These are phyloP conservation scores for Colletotrichum sp. DNA, from an alignment of 2,329 filamentous ascomycete genomes.

Conservation along the genomic window DNA sequence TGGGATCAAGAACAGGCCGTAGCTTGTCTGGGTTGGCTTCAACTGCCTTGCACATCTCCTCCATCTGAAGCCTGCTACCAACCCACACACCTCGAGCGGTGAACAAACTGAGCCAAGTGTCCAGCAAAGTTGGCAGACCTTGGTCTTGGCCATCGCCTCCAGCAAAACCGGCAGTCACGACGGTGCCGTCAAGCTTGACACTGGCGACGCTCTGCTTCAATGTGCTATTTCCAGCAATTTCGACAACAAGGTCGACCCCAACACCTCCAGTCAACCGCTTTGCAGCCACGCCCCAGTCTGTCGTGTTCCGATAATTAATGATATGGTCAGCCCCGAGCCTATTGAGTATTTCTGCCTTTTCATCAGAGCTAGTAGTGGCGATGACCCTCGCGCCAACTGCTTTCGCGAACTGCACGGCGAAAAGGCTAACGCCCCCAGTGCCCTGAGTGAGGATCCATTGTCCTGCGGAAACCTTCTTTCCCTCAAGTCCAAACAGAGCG, in stretches of 20 bases:
- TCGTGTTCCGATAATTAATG: constrained; percentile 46
- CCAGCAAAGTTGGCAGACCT: constrained; percentile 26
- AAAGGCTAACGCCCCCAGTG: constrained; percentile 46
- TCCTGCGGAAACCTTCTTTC: constrained; percentile 35
- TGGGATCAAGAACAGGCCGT: constrained; percentile 49
- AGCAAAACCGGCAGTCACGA: constrained; percentile 40
- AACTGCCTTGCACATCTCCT: constrained; percentile 52
- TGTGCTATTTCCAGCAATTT: constrained; percentile 44
- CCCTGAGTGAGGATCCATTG: constrained; percentile 45
- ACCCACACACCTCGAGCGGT: constrained; percentile 52
- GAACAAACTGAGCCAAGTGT: constrained; percentile 38
- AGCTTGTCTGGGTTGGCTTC: constrained; percentile 45
- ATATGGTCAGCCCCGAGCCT: constrained; percentile 45
- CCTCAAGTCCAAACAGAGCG: constrained; percentile 56
- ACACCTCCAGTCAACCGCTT: constrained; percentile 36
- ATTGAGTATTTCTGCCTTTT: constrained; percentile 45
- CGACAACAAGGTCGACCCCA: constrained; percentile 48
- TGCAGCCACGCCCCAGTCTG: constrained; percentile 44
- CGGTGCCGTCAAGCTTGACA: constrained; percentile 44
- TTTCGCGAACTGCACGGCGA: constrained; percentile 46
- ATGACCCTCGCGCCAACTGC: constrained; percentile 45
- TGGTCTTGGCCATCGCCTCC: constrained; percentile 28
- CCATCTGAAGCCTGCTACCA: constrained; percentile 51
- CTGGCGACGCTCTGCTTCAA: constrained; percentile 43
- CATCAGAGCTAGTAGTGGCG: constrained; percentile 47